Percentiles rank a stretch among this genome's conserved stretches.
Conservation (phyloP, 2,329 filamentous ascomycete species). For the Aureobasidium sp. region DNA sequence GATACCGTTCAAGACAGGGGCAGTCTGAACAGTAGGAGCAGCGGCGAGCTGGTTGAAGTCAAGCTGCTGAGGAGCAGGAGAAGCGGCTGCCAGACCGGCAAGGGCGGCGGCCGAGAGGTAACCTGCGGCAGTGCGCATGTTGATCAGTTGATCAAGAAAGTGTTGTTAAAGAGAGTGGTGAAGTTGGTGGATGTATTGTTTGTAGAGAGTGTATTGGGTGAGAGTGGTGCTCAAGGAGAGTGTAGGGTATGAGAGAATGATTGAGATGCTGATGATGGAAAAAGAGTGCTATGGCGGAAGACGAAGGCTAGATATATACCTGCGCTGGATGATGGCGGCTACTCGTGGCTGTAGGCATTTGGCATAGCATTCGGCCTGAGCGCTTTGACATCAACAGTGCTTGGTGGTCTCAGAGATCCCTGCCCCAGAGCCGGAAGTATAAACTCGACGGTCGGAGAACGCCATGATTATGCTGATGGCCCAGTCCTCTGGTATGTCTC, state of each 20-base stretch:
- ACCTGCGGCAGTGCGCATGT: constrained; percentile 15
- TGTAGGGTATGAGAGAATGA: constrained; percentile 2
- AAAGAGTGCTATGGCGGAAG: constrained; percentile 2
- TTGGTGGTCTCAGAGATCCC: not conserved
- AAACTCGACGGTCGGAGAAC: not conserved
- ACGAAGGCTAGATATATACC: constrained; percentile 11
- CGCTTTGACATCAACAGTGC: constrained; percentile 7
- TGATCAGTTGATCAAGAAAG: not conserved
- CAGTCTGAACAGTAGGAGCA: constrained; percentile 19
- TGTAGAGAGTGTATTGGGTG: constrained; percentile 13
- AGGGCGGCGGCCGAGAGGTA: constrained; percentile 20
- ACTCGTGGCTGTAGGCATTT: constrained; percentile 2
- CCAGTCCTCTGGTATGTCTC: constrained; percentile 4
- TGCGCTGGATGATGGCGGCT: not conserved
- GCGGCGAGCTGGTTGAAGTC: constrained; percentile 21
- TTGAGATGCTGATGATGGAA: constrained; percentile 16
- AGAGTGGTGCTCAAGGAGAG: constrained; percentile 1
- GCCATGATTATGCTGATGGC: not conserved
- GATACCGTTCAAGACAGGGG: constrained; percentile 19
- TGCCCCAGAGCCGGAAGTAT: not conserved
- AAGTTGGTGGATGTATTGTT: not conserved
- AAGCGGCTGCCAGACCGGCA: constrained; percentile 20
- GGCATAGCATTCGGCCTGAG: not conserved
- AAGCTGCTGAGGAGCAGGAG: constrained; percentile 20
- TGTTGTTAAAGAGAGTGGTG: not conserved